phyloP scores from a whole-genome alignment of 2,329 filamentous ascomycete genomes.

The Myriosclerotinia scirpicola region DNA sequence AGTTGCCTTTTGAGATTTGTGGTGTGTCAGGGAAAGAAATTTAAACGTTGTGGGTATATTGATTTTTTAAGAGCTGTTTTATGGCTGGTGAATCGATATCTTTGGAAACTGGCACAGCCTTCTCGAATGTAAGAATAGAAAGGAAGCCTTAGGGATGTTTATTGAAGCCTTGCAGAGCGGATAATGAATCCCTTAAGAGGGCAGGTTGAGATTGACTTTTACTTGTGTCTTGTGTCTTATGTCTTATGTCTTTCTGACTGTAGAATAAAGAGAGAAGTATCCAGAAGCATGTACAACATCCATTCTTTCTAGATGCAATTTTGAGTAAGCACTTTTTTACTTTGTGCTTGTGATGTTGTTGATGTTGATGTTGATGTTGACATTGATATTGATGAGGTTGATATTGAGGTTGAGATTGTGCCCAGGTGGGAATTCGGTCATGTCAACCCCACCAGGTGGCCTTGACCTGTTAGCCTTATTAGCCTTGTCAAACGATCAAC shows the following conservation, averaged over 20 bases:
- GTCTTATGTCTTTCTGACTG: not conserved
- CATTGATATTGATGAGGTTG: no score
- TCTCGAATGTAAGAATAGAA: not conserved
- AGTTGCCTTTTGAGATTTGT: not conserved
- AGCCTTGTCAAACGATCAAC: no score
- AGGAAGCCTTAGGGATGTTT: not conserved
- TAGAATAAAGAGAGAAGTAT: not conserved
- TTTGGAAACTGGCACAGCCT: slow-evolving; percentile 1
- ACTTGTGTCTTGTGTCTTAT: no score
- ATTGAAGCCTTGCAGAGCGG: no score
- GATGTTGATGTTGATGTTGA: no score
- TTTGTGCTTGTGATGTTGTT: no score
- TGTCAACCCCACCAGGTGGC: no score
- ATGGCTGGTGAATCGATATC: slow-evolving; percentile 9
- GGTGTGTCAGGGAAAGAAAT: not conserved
- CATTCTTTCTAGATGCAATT: not conserved
- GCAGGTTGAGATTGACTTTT: no score
- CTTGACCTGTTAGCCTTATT: no score
- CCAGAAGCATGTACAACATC: not conserved
- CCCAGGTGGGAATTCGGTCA: no score
- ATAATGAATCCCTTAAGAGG: no score
- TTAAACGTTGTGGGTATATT: not conserved
- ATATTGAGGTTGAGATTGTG: no score
- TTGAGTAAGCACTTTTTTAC: not conserved
- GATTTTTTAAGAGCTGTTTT: not conserved